Conservation (phyloP, 1,139 yeast species). For the Blastobotrys apis region DNA sequence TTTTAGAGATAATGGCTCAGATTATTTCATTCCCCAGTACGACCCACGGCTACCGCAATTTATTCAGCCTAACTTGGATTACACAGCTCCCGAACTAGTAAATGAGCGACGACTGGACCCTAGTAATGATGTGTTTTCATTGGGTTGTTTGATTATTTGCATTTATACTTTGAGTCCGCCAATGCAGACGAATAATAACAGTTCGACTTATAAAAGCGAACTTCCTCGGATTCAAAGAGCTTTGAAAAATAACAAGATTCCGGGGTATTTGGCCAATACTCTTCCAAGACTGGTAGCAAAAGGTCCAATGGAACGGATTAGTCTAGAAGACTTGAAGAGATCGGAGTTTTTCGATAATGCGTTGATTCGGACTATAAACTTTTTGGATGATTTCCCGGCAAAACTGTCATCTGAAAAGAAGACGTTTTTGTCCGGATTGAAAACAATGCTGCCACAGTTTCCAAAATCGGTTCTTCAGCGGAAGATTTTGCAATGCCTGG, state of each 20-base stretch:
- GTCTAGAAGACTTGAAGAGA: constrained; percentile 47
- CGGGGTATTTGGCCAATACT: constrained; percentile 33
- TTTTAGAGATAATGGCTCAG: constrained; percentile 38
- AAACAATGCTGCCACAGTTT: constrained; percentile 57
- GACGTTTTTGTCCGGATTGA: constrained; percentile 63
- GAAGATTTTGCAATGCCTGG: constrained; percentile 69
- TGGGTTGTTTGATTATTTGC: constrained; percentile 69
- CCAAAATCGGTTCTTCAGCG: constrained; percentile 66
- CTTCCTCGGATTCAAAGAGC: constrained; percentile 39
- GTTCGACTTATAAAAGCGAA: constrained; percentile 35
- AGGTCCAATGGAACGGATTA: constrained; percentile 41
- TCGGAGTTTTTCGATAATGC: constrained; percentile 74
- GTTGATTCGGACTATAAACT: constrained; percentile 73
- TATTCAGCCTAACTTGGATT: constrained; percentile 67
- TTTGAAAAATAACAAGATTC: constrained; percentile 38
- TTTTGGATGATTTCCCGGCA: constrained; percentile 80
- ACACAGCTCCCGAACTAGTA: constrained; percentile 70
- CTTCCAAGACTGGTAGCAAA: constrained; percentile 41
- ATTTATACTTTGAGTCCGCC: constrained; percentile 47
- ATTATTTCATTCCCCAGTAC: constrained; percentile 56
- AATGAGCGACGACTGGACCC: constrained; percentile 56
- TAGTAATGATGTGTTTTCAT: constrained; percentile 76
- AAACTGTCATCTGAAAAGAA: constrained; percentile 64
- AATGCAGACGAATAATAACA: constrained; percentile 34
- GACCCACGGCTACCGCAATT: constrained; percentile 73